These are phyloP conservation scores for Aspergillus homomorphus DNA, from an alignment of 495 filamentous ascomycete species.

Conservation along the genomic window DNA sequence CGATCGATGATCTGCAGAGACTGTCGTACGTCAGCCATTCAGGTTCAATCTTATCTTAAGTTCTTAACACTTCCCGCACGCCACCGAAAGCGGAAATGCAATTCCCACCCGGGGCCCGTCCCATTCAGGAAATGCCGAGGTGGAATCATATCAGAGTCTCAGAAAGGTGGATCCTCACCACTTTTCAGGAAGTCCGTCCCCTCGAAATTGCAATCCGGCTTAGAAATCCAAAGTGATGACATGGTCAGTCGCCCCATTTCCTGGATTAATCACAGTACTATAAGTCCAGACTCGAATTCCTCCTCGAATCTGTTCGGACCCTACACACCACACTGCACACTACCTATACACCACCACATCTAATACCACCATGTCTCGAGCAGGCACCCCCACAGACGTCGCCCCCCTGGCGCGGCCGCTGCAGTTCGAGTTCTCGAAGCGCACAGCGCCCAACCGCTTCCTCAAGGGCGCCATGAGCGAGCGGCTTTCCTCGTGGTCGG, in stretches of 20 bases:
- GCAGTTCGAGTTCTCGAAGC: constrained; percentile 52
- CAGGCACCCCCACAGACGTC: constrained; percentile 27
- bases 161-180: not conserved
- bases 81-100: not conserved
- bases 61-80: no score
- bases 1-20: no score
- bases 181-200: not conserved
- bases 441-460: constrained; percentile 55
- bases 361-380: not conserved
- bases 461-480: constrained; percentile 65
- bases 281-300: no score
- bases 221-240: not conserved
- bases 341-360: no score
- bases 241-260: not conserved
- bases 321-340: no score
- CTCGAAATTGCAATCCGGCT: not conserved
- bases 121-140: not conserved
- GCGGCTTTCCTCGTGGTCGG: constrained; percentile 53
- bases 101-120: not conserved
- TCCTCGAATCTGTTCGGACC: no score
- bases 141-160: not conserved
- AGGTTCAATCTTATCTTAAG: not conserved
- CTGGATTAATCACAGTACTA: not conserved
- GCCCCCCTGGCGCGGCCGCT: constrained; percentile 52
- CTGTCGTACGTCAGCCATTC: no score